Evolutionary conservation across 1,139 yeast species (phyloP), one percentile per base, ranked within the genome.

Genomic region (Scheffersomyces insectosa): DNA sequence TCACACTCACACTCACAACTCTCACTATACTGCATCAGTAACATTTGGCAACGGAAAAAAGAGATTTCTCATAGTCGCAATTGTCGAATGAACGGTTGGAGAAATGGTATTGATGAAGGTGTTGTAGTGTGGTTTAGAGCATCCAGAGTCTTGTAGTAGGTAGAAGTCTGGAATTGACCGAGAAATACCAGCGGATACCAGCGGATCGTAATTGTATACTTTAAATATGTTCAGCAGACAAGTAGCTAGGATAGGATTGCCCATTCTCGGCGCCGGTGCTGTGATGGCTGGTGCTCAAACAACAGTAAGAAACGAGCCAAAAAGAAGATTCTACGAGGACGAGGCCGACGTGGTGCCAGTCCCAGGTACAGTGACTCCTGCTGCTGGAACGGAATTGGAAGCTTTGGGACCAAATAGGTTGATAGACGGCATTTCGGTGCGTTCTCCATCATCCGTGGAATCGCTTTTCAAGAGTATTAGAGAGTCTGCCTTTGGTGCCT

Each of bases 271-370:
- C 3, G 25, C 25, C 25, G 25, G 25, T 20, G 25, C 25, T 20
- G 25, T 20, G 2, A 6, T 20, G 25, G 8, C 6, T 20, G 25
- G 25, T 6, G 8, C 25, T 20, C 25, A 20, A 20, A 20, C 25
- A 6, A 11, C 34, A 4, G 34, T 15, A 16, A 12, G 28, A 20
- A 62, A 60, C 45, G 73, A 69, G 30, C 30, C 63, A 16, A 72
- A 68, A 51, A 74, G 87, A 47, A 65, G 62, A 28, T 85, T 85
- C 56, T 85, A 87, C 59, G 85, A 79, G 47, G 83, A 80, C 51
- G 85, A 82, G 40, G 68, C 71, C 37, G 64, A 65, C 35, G 70
- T 70, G 42, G 75, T 64, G 41, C 85, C 79, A 33, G 66, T 70
- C 47, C 87, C 80, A 52, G 88, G 82, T 14, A 77, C 78, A 1